Base-by-base conservation (phyloP, 805 yeast genomes). In the Kluyveromyces dobzhanskii region DNA sequence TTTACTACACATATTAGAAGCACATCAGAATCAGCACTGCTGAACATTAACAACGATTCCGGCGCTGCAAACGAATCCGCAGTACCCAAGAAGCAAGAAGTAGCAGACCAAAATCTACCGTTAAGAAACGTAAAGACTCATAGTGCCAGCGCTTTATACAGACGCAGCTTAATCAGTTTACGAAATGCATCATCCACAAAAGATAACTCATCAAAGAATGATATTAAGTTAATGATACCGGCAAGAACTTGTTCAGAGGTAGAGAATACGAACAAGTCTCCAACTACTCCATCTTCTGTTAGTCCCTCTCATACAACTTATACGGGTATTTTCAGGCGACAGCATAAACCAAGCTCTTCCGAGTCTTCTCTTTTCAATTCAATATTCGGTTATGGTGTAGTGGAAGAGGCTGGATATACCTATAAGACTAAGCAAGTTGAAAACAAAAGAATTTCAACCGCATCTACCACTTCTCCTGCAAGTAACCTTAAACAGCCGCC, bases 291-390 rank as follows among this genome's bases (percentile, higher is more conserved):
- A 9, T 36, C 39, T 25, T 59, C 65, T 2, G 62, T 62, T 10
- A 34, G 29, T 17, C 35, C 21, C 10, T 30, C 32, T 24, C 35
- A 43, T 3, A 43, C 52, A n/a, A 19, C 16, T 11, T 51, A 54
- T 32, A 42, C 59, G 3, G 71, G 72, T 19, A 68, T 80, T 38
- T 80, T 80, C 61, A 66, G 82, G 46, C 71, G 78, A 44, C 85
- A 79, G 49, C 69, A 73, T 35, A 70, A 83, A 41, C 71, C 80
- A n/a, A 73, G 70, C 35, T 77, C 84, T 0, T 72, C 80, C 0
- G 81, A 76, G 40, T 67, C 76, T 1, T 68, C 77, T 0, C 40
- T 67, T 1, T 56, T 67, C 41, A 66, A 61, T 23, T 48, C 62
- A 13, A 42, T 64, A 17, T 66, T 64, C 43, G 64, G 64, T 38